A percentile compares a stretch with the other conserved stretches of the same genome.
Conservation (phyloP, 116 monocot genomes). For the Papilionanthe hybrid region DNA sequence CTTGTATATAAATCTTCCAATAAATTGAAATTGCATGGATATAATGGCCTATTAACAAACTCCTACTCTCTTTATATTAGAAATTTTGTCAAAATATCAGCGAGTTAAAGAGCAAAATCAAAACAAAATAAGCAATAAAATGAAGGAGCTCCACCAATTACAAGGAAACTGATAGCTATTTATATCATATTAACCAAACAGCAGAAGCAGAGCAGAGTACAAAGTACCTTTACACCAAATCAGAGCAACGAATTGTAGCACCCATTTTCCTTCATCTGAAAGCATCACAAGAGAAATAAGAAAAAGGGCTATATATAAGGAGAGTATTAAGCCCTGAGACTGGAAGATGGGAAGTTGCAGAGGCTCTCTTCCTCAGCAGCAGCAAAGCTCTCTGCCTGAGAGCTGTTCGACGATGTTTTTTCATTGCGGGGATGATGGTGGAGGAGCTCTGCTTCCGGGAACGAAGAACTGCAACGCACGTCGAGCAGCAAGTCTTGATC, state of each 20-base stretch:
- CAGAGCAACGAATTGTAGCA: background rate
- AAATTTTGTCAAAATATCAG: background rate
- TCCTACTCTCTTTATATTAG: background rate
- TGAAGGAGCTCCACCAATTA: background rate
- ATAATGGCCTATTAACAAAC: background rate
- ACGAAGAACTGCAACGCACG: slow-evolving; percentile 42
- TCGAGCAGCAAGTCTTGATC: slow-evolving; percentile 61
- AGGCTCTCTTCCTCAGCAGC: slow-evolving; percentile 31
- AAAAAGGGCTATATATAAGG: background rate
- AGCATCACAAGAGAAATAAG: background rate
- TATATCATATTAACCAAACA: background rate
- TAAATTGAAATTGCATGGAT: background rate
- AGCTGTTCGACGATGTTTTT: slow-evolving; percentile 22
- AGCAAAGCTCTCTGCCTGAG: slow-evolving; percentile 18
- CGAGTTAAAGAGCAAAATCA: background rate
- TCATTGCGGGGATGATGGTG: slow-evolving; percentile 31
- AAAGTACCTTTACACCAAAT: slow-evolving; percentile 3
- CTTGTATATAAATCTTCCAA: too few species aligned
- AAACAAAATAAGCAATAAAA: background rate
- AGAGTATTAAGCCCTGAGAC: background rate
- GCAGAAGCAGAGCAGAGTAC: background rate
- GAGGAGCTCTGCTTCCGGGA: slow-evolving; percentile 73
- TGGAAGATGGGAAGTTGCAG: slow-evolving; percentile 16
- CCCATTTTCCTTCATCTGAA: background rate
- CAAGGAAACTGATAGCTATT: background rate